Evolutionary conservation across 1,284 basidiomycete genomes (phyloP).

Genomic region (Schizopora paradoxa): DNA sequence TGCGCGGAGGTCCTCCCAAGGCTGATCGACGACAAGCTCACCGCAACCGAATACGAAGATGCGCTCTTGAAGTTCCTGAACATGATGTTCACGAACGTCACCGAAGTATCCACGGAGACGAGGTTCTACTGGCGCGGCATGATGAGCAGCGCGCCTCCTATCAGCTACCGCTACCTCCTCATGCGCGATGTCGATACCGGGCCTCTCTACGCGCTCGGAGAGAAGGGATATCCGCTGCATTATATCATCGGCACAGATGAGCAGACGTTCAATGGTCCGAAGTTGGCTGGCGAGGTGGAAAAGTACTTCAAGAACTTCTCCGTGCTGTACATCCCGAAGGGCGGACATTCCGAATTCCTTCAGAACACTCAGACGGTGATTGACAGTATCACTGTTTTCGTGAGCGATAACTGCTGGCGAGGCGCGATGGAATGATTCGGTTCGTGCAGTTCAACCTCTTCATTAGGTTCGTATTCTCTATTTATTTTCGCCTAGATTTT

Average conservation of each 20-base stretch:
- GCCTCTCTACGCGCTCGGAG: slow-evolving; percentile 20
- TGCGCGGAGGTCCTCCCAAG: neutral
- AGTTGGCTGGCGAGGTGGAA: slow-evolving; percentile 19
- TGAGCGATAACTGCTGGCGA: too few species aligned
- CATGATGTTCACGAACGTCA: slow-evolving; percentile 19
- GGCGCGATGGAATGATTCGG: too few species aligned
- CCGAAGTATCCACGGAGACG: slow-evolving; percentile 16
- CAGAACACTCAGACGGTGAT: slow-evolving; percentile 24
- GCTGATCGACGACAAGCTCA: slow-evolving; percentile 18
- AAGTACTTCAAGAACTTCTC: slow-evolving; percentile 13
- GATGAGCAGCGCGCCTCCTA: slow-evolving; percentile 18
- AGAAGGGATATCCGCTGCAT: slow-evolving; percentile 22
- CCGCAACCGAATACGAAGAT: slow-evolving; percentile 16
- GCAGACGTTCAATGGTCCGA: slow-evolving; percentile 18
- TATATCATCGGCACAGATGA: slow-evolving; percentile 22
- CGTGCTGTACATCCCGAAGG: slow-evolving; percentile 1
- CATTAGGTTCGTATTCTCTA: too few species aligned
- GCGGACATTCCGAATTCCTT: slow-evolving; percentile 23
- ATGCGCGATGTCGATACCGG: slow-evolving; percentile 19
- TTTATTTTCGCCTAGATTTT: too few species aligned
- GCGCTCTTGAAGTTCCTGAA: slow-evolving; percentile 20
- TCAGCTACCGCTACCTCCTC: slow-evolving; percentile 12
- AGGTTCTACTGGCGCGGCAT: slow-evolving; percentile 22
- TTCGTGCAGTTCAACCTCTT: too few species aligned
- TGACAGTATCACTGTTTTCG: slow-evolving; percentile 2